Base-by-base conservation (phyloP, 2,329 filamentous ascomycete species). In the Pseudogymnoascus verrucosus region DNA sequence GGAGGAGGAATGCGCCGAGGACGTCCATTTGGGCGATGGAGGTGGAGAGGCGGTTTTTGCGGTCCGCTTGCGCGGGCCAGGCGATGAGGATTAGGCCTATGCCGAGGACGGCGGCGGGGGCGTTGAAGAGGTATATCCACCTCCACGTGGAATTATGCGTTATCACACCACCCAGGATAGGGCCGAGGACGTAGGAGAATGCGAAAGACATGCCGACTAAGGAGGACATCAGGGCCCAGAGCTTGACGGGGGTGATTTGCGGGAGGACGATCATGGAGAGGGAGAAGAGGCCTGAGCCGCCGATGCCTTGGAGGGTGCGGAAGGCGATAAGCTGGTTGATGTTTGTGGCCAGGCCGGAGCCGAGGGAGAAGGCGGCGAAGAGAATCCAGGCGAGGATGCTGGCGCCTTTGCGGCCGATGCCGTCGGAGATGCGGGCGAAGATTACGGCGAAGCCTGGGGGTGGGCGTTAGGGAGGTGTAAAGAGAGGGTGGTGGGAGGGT, bases 81-180 rank as follows among this genome's bases (percentile, higher is more conserved):
- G 77, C 72, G 0, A 80, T 28, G 21, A 78, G 72, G 66, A 86
- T 82, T 0, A 83, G 67, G 6, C 75, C 60, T 19, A 83, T 70
- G 1, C 83, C 80, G 1, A 78, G 65, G 40, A 72, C 69, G 1
- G 82, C 81, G 11, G 84, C 73, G 0, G 83, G 83, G 1, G 79
- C 81, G 68, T 85, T 86, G 69, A 86, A 81, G 80, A 81, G 84
- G 71, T 85, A 86, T 1, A 84, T 76, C 68, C 68, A 69, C 47
- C 65, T 60, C 67, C 67, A 69, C 11, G 61, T 65, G 2, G 68
- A 60, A 54, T 66, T 64, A 6, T 61, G 51, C 0, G 68, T 70
- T 4, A 71, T 68, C 0, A 69, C 40, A n/a, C 70, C 69, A n/a
- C 69, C 69, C 3, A 68, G 34, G 3, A 72, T 57, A 1, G 69